phyloP scores from a whole-genome alignment of 352 stramenopile genomes.

The Discostella stelligera region DNA sequence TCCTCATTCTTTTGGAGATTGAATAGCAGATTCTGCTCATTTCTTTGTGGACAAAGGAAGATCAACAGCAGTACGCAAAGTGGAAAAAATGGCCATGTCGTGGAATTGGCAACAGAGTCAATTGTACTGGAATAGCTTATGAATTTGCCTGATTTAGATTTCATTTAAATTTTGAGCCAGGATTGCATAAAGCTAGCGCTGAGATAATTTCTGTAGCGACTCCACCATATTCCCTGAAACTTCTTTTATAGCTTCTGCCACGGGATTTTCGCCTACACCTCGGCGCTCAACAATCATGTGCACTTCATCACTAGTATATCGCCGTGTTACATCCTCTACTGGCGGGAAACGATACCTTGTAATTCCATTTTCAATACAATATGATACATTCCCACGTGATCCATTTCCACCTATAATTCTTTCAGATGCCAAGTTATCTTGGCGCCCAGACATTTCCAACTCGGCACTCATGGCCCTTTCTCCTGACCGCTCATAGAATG shows the following conservation, averaged over 20 bases:
- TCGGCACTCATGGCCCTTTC: conserved; percentile 1
- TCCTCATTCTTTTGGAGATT: too few species aligned
- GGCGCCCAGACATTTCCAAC: not conserved
- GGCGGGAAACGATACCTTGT: conserved; percentile 18
- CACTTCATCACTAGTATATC: conserved; percentile 55
- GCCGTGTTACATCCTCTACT: conserved; percentile 59
- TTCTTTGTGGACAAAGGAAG: too few species aligned
- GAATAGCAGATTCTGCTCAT: too few species aligned
- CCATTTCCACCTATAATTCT: conserved; percentile 1
- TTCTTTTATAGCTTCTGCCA: conserved; percentile 31
- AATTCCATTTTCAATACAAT: not conserved
- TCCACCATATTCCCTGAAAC: conserved; percentile 26
- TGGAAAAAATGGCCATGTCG: too few species aligned
- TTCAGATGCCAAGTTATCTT: not conserved
- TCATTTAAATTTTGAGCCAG: too few species aligned
- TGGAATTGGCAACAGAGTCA: too few species aligned
- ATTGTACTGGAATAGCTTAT: too few species aligned
- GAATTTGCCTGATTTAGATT: too few species aligned
- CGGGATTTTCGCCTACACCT: conserved; percentile 21
- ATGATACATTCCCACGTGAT: not conserved
- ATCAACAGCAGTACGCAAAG: too few species aligned
- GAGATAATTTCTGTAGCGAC: conserved; percentile 12
- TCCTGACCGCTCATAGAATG: conserved; percentile 14
- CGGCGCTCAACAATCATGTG: conserved; percentile 47
- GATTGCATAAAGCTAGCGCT: not conserved